Evolutionary conservation across 495 filamentous ascomycete genomes (phyloP).

Genomic region (Podospora fimiseda): DNA sequence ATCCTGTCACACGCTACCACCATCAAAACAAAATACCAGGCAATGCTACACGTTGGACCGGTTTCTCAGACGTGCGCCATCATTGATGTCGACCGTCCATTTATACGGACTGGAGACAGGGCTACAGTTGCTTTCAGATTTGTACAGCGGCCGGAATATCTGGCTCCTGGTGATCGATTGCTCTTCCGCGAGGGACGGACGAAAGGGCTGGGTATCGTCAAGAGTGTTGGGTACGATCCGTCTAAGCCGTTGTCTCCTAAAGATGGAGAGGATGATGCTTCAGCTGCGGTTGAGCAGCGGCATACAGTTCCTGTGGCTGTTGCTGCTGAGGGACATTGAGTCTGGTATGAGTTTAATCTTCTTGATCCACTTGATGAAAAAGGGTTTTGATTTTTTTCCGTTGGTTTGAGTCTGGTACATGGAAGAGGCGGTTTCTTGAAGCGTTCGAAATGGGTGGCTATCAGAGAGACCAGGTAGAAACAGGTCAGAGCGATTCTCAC

Average conservation of each 20-base stretch:
- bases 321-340: background rate
- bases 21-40: conserved; percentile 95
- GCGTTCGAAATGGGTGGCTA: no score
- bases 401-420: no score
- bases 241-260: conserved; percentile 30
- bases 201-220: conserved; percentile 93
- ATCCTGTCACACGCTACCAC: conserved; percentile 97
- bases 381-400: no score
- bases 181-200: conserved; percentile 93
- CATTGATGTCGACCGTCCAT: conserved; percentile 94
- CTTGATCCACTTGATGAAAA: no score
- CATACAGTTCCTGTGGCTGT: background rate
- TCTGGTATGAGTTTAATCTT: no score
- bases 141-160: conserved; percentile 91
- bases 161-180: conserved; percentile 80
- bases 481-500: no score
- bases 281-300: background rate
- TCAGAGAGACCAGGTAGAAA: no score
- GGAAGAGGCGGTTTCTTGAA: no score
- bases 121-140: conserved; percentile 91
- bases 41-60: conserved; percentile 95
- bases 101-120: conserved; percentile 88
- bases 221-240: conserved; percentile 80
- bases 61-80: conserved; percentile 95
- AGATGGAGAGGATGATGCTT: conserved; percentile 19